Evolutionary conservation across 1,284 basidiomycete genomes (phyloP).

Genomic region (Apiotrichum brassicae): DNA sequence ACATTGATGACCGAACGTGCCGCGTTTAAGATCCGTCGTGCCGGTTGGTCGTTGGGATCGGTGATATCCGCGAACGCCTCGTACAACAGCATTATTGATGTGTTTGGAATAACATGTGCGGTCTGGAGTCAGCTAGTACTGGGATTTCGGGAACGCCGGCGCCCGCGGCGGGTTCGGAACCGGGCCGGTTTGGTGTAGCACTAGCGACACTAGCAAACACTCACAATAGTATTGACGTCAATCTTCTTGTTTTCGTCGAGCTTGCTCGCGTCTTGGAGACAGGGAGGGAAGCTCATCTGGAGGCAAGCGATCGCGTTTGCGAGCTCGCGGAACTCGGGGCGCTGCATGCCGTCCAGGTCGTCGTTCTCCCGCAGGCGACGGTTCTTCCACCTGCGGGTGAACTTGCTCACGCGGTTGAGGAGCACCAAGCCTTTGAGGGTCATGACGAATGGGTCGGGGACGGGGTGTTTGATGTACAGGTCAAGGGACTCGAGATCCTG

Average conservation of each 20-base stretch:
- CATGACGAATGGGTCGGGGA: constrained; percentile 41
- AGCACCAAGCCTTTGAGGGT: constrained; percentile 31
- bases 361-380: constrained; percentile 36
- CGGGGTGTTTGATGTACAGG: constrained; percentile 43
- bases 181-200: no score
- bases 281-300: constrained; percentile 41
- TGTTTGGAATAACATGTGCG: constrained; percentile 39
- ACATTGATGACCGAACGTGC: constrained; percentile 35
- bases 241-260: constrained; percentile 22
- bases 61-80: constrained; percentile 43
- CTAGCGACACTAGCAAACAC: neutral
- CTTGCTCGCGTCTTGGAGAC: constrained; percentile 23
- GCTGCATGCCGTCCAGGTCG: constrained; percentile 40
- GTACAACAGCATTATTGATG: constrained; percentile 41
- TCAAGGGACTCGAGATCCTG: constrained; percentile 44
- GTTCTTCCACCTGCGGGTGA: constrained; percentile 43
- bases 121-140: constrained; percentile 14
- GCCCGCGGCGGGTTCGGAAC: no score
- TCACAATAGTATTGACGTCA: constrained; percentile 37
- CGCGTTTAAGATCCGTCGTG: constrained; percentile 32
- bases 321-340: constrained; percentile 42
- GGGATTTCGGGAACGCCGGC: no score
- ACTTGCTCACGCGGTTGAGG: constrained; percentile 34
- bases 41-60: constrained; percentile 35
- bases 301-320: constrained; percentile 41